Conservation (phyloP, 2,329 filamentous ascomycete species). For the Cercospora zeae-maydis region DNA sequence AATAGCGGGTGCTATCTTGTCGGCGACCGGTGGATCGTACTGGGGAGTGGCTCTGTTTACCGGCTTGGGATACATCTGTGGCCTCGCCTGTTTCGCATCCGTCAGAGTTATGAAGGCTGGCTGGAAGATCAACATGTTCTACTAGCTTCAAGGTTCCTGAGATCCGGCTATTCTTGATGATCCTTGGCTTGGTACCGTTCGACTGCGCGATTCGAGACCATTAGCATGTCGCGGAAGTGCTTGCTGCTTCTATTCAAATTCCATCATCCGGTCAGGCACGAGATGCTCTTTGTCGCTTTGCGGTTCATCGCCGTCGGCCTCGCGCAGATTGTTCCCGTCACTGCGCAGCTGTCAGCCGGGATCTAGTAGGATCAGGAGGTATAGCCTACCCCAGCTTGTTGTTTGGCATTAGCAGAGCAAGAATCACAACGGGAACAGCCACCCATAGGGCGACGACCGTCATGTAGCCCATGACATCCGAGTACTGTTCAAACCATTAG, state of each 20-base stretch:
- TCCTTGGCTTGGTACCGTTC: too few relatives aligned
- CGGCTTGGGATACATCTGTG: slow-evolving; percentile 42
- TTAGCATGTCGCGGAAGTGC: neutral
- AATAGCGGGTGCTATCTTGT: slow-evolving; percentile 45
- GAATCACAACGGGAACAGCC: slow-evolving; percentile 12
- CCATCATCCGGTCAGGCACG: neutral
- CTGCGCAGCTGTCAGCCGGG: neutral
- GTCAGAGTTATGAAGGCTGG: slow-evolving; percentile 43
- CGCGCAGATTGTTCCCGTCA: slow-evolving; percentile 11
- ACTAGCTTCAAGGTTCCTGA: slow-evolving; percentile 12
- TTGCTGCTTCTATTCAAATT: neutral
- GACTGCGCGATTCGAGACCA: neutral
- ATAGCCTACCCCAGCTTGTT: slow-evolving; percentile 14
- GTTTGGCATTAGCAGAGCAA: slow-evolving; percentile 20
- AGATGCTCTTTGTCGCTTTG: neutral
- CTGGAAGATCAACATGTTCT: slow-evolving; percentile 34
- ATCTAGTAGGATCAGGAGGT: neutral
- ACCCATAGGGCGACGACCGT: slow-evolving; percentile 18
- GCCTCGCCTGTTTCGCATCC: slow-evolving; percentile 39
- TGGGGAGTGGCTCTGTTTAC: slow-evolving; percentile 48
- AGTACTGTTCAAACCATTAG: slow-evolving; percentile 18
- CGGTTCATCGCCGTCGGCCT: neutral
- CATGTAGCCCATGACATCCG: slow-evolving; percentile 26
- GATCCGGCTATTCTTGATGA: neutral
- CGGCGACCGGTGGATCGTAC: slow-evolving; percentile 41